These are phyloP conservation scores for Corrigiola litoralis DNA, from an alignment of 179 eudicot genomes.

Conservation along the genomic window DNA sequence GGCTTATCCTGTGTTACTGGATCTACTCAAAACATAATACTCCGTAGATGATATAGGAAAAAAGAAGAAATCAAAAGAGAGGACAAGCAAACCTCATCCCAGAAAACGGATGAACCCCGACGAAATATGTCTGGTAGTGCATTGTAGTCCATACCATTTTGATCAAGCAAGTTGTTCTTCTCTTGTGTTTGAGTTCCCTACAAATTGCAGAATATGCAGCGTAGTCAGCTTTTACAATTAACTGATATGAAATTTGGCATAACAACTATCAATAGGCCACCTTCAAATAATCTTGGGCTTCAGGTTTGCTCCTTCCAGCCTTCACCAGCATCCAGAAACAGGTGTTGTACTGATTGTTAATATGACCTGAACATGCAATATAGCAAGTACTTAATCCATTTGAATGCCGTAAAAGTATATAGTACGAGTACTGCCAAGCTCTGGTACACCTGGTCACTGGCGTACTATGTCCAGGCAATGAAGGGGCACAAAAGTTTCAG, in stretches of 20 bases:
- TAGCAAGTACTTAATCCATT: background rate
- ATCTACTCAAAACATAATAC: background rate
- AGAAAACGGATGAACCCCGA: slow-evolving; percentile 68
- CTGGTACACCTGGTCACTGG: no score
- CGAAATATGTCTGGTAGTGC: slow-evolving; percentile 67
- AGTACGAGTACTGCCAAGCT: no score
- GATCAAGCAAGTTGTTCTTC: slow-evolving; percentile 57
- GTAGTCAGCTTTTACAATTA: background rate
- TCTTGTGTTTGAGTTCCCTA: slow-evolving; percentile 81
- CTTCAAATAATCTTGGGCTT: slow-evolving; percentile 69
- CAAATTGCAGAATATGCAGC: slow-evolving; percentile 7
- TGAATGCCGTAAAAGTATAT: no score
- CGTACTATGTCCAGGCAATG: no score
- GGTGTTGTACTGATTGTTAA: slow-evolving; percentile 96
- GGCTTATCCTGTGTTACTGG: background rate
- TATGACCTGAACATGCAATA: slow-evolving; percentile 58
- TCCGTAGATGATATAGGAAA: background rate
- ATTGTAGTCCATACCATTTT: slow-evolving; percentile 51
- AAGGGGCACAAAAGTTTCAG: no score
- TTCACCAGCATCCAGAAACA: slow-evolving; percentile 95
- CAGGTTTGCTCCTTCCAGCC: slow-evolving; percentile 69
- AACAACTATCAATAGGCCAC: slow-evolving; percentile 20
- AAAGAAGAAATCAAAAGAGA: background rate
- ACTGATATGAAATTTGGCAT: background rate
- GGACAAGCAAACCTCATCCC: slow-evolving; percentile 42